These are phyloP conservation scores for Luffa aegyptiaca DNA, from an alignment of 306 rosid species.

Conservation along the genomic window DNA sequence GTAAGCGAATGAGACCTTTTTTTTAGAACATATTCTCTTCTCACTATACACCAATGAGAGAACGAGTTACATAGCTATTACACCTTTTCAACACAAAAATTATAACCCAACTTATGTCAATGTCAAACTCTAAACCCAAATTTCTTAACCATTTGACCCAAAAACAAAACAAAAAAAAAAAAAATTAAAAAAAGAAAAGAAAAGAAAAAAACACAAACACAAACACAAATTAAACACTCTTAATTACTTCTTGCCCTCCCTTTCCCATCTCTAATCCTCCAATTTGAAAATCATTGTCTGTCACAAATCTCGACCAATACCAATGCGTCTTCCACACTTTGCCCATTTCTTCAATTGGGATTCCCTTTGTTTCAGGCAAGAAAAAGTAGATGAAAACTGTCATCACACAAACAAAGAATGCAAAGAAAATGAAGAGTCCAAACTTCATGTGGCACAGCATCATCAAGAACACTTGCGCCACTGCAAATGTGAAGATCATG, in stretches of 20 bases:
- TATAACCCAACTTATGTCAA: not conserved
- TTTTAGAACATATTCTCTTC: not conserved
- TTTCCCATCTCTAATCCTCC: not conserved
- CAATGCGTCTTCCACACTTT: constrained; percentile 67
- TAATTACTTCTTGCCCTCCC: not conserved
- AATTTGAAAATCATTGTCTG: constrained; percentile 19
- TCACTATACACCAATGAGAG: not conserved
- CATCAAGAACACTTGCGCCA: constrained; percentile 62
- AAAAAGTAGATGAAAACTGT: constrained; percentile 36
- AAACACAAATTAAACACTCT: not conserved
- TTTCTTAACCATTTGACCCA: not conserved
- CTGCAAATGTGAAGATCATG: constrained; percentile 75
- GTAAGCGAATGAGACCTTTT: not conserved
- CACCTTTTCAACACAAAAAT: not conserved
- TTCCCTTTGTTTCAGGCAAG: constrained; percentile 78
- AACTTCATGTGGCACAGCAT: constrained; percentile 90
- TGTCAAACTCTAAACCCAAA: not conserved
- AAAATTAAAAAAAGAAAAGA: not conserved
- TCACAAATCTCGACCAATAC: constrained; percentile 62
- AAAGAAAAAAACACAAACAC: not conserved
- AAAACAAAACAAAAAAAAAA: too few species aligned
- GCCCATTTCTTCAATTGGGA: constrained; percentile 88
- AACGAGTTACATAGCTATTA: not conserved
- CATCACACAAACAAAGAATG: constrained; percentile 64
- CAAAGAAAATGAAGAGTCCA: constrained; percentile 78